These are phyloP conservation scores for Prunus yedoensis DNA, from an alignment of 331 rosid genomes.

Conservation along the genomic window DNA sequence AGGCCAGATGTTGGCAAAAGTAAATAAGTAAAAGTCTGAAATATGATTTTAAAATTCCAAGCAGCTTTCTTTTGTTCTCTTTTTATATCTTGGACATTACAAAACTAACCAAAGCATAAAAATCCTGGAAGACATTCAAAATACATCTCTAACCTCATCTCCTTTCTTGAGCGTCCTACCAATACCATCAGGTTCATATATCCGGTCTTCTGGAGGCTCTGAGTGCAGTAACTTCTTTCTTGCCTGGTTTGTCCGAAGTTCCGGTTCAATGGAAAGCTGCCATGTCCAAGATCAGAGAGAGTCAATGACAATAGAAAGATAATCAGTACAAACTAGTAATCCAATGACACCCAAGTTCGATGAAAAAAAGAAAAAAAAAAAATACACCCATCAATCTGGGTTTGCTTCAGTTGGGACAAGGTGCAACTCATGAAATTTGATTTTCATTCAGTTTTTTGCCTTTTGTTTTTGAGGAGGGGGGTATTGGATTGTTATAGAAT, in stretches of 20 bases:
- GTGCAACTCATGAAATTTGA: background rate
- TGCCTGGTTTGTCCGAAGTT: constrained; percentile 70
- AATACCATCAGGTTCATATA: constrained; percentile 75
- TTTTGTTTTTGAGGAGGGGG: background rate
- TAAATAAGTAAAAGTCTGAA: background rate
- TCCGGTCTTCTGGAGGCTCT: constrained; percentile 72
- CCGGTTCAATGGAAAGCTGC: constrained; percentile 86
- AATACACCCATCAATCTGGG: background rate
- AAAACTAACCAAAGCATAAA: constrained; percentile 8
- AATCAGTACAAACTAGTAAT: background rate
- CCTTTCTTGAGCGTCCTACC: constrained; percentile 78
- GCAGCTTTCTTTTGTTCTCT: background rate
- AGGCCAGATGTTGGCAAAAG: background rate
- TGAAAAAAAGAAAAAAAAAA: background rate
- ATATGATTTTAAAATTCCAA: constrained; percentile 6
- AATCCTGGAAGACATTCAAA: constrained; percentile 13
- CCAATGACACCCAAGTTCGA: background rate
- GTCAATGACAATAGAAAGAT: constrained; percentile 1
- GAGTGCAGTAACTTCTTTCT: constrained; percentile 54
- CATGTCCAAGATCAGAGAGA: constrained; percentile 23
- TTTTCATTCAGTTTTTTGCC: background rate
- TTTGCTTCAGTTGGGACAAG: background rate
- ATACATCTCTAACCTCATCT: constrained; percentile 63
- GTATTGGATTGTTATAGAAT: background rate
- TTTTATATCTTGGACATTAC: background rate